Conservation (phyloP, 129 eudicot genomes). For the Rutidosis leptorrhynchoides region DNA sequence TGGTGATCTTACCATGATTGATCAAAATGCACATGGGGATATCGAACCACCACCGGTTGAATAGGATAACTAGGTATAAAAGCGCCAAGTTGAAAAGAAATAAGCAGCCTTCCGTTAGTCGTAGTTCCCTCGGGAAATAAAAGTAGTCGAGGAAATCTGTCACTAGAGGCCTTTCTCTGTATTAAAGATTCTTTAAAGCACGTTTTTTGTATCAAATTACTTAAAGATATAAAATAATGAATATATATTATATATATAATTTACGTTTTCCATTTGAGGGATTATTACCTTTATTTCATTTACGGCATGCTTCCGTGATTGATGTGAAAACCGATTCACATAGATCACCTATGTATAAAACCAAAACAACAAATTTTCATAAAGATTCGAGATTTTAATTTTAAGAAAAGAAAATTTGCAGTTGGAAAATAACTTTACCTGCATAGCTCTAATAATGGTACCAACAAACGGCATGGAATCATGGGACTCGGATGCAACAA, state of each 20-base stretch:
- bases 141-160: slow-evolving; percentile 88
- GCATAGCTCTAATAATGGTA: slow-evolving; percentile 98
- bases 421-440: slow-evolving; percentile 46
- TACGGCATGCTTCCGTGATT: slow-evolving; percentile 86
- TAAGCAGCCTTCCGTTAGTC: slow-evolving; percentile 74
- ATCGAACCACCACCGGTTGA: slow-evolving; percentile 90
- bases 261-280: not conserved
- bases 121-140: slow-evolving; percentile 99
- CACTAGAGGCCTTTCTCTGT: slow-evolving; percentile 96
- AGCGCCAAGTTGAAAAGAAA: slow-evolving; percentile 94
- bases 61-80: slow-evolving; percentile 88
- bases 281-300: slow-evolving; percentile 86
- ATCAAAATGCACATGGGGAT: slow-evolving; percentile 96
- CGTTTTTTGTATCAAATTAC: slow-evolving; percentile 94
- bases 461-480: slow-evolving; percentile 98
- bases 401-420: not conserved
- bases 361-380: slow-evolving; percentile 16
- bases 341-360: slow-evolving; percentile 64
- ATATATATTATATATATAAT: slow-evolving; percentile 4
- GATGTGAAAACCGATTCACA: slow-evolving; percentile 79
- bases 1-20: slow-evolving; percentile 75
- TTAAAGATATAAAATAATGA: slow-evolving; percentile 41
- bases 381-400: not conserved
- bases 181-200: slow-evolving; percentile 72
- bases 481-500: slow-evolving; percentile 95